Conservation (phyloP, 2,329 filamentous ascomycete genomes). For the Pleomassaria siparia region DNA sequence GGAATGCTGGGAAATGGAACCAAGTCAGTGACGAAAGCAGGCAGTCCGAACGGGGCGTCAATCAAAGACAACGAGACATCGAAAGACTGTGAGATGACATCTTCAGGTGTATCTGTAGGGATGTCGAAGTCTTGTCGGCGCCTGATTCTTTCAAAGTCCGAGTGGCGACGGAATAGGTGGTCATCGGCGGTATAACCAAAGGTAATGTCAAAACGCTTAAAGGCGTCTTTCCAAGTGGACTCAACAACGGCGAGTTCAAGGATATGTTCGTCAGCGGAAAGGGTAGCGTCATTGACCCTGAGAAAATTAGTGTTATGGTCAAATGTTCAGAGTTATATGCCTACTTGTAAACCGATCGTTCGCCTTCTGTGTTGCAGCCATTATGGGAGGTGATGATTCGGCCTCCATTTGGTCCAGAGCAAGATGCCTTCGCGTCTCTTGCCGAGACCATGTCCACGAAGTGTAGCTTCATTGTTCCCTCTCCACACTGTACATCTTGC, state of each 20-base stretch:
- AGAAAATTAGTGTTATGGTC: not conserved
- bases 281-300: slow-evolving; percentile 26
- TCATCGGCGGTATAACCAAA: slow-evolving; percentile 36
- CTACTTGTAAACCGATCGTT: slow-evolving; percentile 38
- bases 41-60: slow-evolving; percentile 26
- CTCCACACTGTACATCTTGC: slow-evolving; percentile 29
- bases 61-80: slow-evolving; percentile 24
- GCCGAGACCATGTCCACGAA: slow-evolving; percentile 30
- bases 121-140: slow-evolving; percentile 12
- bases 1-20: slow-evolving; percentile 22
- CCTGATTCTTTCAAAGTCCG: slow-evolving; percentile 25
- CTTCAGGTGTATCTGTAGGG: slow-evolving; percentile 21
- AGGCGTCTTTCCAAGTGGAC: slow-evolving; percentile 31
- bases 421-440: slow-evolving; percentile 29
- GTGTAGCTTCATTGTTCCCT: slow-evolving; percentile 28
- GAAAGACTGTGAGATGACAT: slow-evolving; percentile 21
- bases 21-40: slow-evolving; percentile 18
- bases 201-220: slow-evolving; percentile 30
- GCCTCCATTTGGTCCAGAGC: slow-evolving; percentile 22
- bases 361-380: slow-evolving; percentile 40
- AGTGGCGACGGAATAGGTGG: slow-evolving; percentile 32
- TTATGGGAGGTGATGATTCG: slow-evolving; percentile 42
- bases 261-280: slow-evolving; percentile 23
- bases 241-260: slow-evolving; percentile 29
- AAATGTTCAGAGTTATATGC: not conserved